A percentile compares a stretch with the other conserved stretches of the same genome.
phyloP scores from a whole-genome alignment of 2,329 filamentous ascomycete species.

The Aspergillus brasiliensis region DNA sequence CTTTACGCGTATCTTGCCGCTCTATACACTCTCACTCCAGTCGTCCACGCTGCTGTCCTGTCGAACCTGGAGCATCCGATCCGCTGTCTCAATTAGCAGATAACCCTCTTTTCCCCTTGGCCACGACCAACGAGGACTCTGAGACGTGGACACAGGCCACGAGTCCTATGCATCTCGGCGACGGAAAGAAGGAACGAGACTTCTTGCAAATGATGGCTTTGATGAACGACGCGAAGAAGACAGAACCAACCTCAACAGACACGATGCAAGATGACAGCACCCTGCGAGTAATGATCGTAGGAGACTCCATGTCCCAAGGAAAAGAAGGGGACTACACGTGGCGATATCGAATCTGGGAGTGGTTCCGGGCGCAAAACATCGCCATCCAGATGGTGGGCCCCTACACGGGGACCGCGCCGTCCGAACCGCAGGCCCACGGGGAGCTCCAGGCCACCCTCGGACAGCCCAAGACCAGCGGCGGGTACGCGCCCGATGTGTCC shows the following conservation, averaged over 20 bases:
- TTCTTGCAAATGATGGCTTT: background rate
- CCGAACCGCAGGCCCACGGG: background rate
- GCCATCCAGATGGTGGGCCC: constrained; percentile 7
- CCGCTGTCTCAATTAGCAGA: background rate
- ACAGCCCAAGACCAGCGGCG: background rate
- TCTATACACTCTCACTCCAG: background rate
- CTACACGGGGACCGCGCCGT: constrained; percentile 2
- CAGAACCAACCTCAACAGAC: background rate
- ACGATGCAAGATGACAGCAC: background rate
- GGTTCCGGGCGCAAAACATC: constrained; percentile 1
- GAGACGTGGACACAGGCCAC: background rate
- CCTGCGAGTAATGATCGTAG: constrained; percentile 5
- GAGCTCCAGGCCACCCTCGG: background rate
- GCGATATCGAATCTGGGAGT: constrained; percentile 11
- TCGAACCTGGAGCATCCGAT: background rate
- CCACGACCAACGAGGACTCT: background rate
- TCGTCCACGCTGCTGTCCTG: background rate
- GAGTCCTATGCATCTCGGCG: background rate
- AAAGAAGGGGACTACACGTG: constrained; percentile 10
- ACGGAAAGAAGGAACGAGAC: background rate
- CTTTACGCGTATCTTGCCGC: background rate
- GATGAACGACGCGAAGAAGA: background rate
- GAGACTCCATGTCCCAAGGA: constrained; percentile 10
- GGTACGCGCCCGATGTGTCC: constrained; percentile 1
- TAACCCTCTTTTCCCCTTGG: background rate